A percentile compares a stretch with the other conserved stretches of the same genome.
phyloP scores from a whole-genome alignment of 2,329 filamentous ascomycete species.

The Xylaria sp. region DNA sequence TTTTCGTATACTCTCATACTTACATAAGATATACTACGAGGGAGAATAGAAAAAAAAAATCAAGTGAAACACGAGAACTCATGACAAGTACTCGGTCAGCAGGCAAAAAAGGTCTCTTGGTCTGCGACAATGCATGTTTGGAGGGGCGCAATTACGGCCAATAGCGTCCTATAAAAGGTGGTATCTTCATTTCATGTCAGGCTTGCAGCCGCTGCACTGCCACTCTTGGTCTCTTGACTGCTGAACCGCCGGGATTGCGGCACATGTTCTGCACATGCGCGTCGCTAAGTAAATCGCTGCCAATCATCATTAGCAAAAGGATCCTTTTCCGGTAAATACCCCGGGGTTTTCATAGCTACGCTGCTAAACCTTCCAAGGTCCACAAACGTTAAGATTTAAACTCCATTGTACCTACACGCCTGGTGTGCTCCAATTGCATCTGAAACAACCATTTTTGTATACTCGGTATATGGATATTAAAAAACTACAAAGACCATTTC shows the following conservation, averaged over 20 bases:
- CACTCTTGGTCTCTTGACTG: conserved; percentile 27
- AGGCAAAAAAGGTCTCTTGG: conserved; percentile 9
- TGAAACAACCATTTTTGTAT: not conserved
- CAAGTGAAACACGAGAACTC: conserved; percentile 26
- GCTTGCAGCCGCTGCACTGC: conserved; percentile 32
- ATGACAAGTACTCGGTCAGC: conserved; percentile 17
- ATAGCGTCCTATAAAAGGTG: conserved; percentile 9
- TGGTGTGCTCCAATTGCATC: not conserved
- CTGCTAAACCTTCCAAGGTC: conserved; percentile 9
- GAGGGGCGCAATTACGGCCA: conserved; percentile 16
- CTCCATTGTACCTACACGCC: not conserved
- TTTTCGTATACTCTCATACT: not conserved
- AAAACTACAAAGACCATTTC: not conserved
- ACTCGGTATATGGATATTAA: too few species aligned
- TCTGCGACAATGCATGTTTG: conserved; percentile 37
- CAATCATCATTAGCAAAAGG: conserved; percentile 21
- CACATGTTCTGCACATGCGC: not conserved
- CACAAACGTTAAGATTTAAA: not conserved
- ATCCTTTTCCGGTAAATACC: conserved; percentile 8
- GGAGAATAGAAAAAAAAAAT: not conserved
- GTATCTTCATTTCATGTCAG: conserved; percentile 31
- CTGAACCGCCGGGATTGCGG: conserved; percentile 25
- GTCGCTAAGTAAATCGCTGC: conserved; percentile 8
- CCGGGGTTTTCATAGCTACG: not conserved
- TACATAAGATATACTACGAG: too few species aligned